Evolutionary conservation across 345 rosid genomes (phyloP).

Genomic region (Excoecaria agallocha): DNA sequence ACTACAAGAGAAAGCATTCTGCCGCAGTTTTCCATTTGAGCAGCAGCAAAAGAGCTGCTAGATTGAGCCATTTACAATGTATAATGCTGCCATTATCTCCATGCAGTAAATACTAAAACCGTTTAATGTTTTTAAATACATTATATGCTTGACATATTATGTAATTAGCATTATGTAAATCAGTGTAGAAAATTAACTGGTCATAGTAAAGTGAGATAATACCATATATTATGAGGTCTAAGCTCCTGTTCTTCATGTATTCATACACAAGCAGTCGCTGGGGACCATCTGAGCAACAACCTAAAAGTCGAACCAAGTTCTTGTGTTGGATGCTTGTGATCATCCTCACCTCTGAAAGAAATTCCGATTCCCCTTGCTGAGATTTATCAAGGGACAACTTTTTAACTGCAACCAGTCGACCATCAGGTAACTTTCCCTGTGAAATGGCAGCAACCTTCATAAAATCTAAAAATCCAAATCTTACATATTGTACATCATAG

Average conservation of each 20-base stretch:
- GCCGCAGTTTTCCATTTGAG: background rate
- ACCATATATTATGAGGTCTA: constrained; percentile 60
- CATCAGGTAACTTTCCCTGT: constrained; percentile 60
- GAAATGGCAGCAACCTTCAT: constrained; percentile 1
- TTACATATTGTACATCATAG: no score
- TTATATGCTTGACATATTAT: background rate
- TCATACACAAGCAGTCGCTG: constrained; percentile 67
- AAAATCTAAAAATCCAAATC: background rate
- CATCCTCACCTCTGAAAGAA: constrained; percentile 65
- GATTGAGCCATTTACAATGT: no score
- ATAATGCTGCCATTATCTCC: background rate
- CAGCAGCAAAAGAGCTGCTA: background rate
- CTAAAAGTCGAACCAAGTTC: constrained; percentile 64
- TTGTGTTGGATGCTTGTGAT: constrained; percentile 76
- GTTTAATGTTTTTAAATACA: background rate
- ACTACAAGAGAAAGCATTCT: background rate
- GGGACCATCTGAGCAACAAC: constrained; percentile 60
- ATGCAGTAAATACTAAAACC: background rate
- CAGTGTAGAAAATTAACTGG: background rate
- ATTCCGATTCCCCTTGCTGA: constrained; percentile 65
- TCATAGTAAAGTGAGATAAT: constrained; percentile 1
- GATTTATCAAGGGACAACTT: constrained; percentile 50
- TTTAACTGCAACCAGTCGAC: constrained; percentile 52
- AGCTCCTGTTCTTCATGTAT: constrained; percentile 60
- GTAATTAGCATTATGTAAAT: no score